Evolutionary conservation across 192 early-diverging fungal species (phyloP).

Genomic region (Borealophlyctis nickersoniae): DNA sequence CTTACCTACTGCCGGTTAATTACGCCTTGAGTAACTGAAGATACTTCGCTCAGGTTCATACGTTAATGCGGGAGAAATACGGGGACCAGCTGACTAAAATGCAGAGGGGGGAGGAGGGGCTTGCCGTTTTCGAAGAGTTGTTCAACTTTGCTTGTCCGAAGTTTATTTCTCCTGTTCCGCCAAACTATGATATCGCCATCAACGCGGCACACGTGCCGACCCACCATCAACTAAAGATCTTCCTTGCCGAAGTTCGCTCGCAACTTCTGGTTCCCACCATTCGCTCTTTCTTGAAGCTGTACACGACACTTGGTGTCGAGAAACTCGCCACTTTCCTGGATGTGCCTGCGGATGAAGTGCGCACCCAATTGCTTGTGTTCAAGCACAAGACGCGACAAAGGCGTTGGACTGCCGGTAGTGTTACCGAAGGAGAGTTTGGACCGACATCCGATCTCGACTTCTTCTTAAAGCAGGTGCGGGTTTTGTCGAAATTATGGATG

Average conservation of each 20-base stretch:
- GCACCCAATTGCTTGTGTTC: constrained; percentile 82
- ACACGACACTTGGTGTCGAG: constrained; percentile 86
- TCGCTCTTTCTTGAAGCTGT: constrained; percentile 92
- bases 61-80: constrained; percentile 83
- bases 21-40: not conserved
- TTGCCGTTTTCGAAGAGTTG: constrained; percentile 82
- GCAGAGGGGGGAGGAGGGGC: constrained; percentile 83
- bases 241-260: constrained; percentile 79
- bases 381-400: constrained; percentile 93
- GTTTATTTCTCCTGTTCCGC: constrained; percentile 87
- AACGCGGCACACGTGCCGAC: constrained; percentile 55
- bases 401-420: constrained; percentile 75
- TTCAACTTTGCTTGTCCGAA: constrained; percentile 91
- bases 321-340: constrained; percentile 88
- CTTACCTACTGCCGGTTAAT: not conserved
- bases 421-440: constrained; percentile 80
- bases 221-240: constrained; percentile 79
- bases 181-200: constrained; percentile 71
- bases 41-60: constrained; percentile 55
- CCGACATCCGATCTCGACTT: constrained; percentile 87
- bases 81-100: constrained; percentile 85
- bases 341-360: constrained; percentile 74
- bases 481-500: constrained; percentile 3
- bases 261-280: constrained; percentile 84
- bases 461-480: constrained; percentile 72